A percentile compares a stretch with the other conserved stretches of the same genome.
These are phyloP conservation scores for Fulvia fulva DNA, from an alignment of 2,329 filamentous ascomycete genomes.

Conservation along the genomic window DNA sequence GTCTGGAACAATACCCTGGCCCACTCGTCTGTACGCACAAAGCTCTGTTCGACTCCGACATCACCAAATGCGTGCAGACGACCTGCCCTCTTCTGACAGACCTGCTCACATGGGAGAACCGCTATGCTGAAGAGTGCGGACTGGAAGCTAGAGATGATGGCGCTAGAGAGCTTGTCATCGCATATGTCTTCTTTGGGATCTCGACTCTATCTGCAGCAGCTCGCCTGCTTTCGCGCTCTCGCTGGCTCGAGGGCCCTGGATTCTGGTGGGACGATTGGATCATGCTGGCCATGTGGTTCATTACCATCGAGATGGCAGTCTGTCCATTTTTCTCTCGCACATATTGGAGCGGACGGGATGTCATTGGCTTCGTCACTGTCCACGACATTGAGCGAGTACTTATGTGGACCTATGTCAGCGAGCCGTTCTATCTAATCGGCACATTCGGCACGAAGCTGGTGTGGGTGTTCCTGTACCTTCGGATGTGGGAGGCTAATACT, in stretches of 20 bases:
- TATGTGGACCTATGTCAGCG: constrained; percentile 10
- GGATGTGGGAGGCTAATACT: constrained; percentile 19
- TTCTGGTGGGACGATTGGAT: constrained; percentile 17
- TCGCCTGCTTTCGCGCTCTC: constrained; percentile 8
- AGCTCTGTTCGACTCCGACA: constrained; percentile 7
- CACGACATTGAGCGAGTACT: neutral
- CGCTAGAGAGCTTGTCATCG: neutral
- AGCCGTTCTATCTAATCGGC: constrained; percentile 13
- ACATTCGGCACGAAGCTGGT: constrained; percentile 11
- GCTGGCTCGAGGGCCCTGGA: constrained; percentile 8
- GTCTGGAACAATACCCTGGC: neutral
- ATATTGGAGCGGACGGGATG: constrained; percentile 8
- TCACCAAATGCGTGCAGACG: constrained; percentile 11
- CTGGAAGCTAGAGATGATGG: constrained; percentile 7
- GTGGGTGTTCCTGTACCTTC: constrained; percentile 13
- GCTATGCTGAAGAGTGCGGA: constrained; percentile 8
- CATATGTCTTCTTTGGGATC: constrained; percentile 5
- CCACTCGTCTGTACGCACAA: constrained; percentile 3
- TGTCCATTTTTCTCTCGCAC: constrained; percentile 1
- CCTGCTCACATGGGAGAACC: constrained; percentile 13
- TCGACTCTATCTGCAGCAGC: constrained; percentile 4
- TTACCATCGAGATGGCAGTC: constrained; percentile 5
- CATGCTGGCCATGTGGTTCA: constrained; percentile 1
- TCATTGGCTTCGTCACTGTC: neutral
- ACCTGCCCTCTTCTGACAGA: constrained; percentile 7